Evolutionary conservation across 1,139 yeast genomes (phyloP).

Genomic region (Suhomyces ambrosiae): DNA sequence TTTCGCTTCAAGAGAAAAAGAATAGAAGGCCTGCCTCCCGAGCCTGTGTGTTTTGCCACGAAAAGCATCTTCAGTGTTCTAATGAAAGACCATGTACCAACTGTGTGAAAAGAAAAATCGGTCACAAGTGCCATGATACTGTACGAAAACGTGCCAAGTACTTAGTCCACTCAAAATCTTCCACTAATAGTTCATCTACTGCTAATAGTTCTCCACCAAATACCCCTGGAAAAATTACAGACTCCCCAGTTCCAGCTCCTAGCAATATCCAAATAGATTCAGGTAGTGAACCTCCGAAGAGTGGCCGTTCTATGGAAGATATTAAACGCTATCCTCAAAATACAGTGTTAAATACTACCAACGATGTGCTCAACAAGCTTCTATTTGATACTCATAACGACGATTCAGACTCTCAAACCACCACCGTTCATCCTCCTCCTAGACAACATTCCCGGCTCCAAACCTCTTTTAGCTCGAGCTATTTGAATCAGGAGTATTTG

Average conservation of each 20-base stretch:
- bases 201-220: slow-evolving; percentile 8
- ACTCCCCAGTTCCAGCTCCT: slow-evolving; percentile 2
- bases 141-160: slow-evolving; percentile 57
- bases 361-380: slow-evolving; percentile 40
- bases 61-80: slow-evolving; percentile 69
- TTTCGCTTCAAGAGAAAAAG: slow-evolving; percentile 54
- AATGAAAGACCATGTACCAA: slow-evolving; percentile 67
- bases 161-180: slow-evolving; percentile 17
- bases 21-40: slow-evolving; percentile 62
- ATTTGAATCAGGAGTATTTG: slow-evolving; percentile 56
- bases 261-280: no score
- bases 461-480: slow-evolving; percentile 37
- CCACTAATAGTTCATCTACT: slow-evolving; percentile 6
- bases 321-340: slow-evolving; percentile 12
- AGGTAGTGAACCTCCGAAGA: not conserved
- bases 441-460: slow-evolving; percentile 4
- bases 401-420: slow-evolving; percentile 23
- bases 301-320: slow-evolving; percentile 1
- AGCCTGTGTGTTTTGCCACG: slow-evolving; percentile 73
- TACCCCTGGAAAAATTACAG: slow-evolving; percentile 3
- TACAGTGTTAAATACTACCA: slow-evolving; percentile 38
- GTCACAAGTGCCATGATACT: slow-evolving; percentile 58
- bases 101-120: slow-evolving; percentile 63
- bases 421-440: slow-evolving; percentile 6
- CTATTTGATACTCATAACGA: slow-evolving; percentile 18